Conservation (phyloP, 768 basidiomycete genomes). For the Cantharellus anzutake region DNA sequence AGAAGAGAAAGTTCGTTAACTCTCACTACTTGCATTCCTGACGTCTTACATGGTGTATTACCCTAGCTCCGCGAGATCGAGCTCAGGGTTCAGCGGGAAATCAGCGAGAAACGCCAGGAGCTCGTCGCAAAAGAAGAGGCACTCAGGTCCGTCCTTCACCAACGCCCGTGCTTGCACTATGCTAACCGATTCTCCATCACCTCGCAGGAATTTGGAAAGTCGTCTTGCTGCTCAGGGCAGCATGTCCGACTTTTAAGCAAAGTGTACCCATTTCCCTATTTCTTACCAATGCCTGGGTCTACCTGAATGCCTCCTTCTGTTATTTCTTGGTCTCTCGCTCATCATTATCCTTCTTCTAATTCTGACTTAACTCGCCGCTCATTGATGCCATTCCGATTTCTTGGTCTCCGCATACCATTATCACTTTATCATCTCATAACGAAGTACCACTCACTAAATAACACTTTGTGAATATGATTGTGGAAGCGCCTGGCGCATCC, state of each 20-base stretch:
- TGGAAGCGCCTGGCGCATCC: background rate
- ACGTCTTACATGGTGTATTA: slow-evolving; percentile 7
- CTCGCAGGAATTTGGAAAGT: slow-evolving; percentile 62
- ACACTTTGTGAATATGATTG: background rate
- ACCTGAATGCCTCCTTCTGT: background rate
- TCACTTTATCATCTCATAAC: background rate
- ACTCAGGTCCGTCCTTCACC: slow-evolving; percentile 35
- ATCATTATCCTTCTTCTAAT: too few relatives aligned
- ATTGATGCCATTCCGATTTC: background rate
- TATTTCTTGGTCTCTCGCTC: too few relatives aligned
- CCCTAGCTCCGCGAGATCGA: slow-evolving; percentile 85
- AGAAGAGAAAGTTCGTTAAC: slow-evolving; percentile 61
- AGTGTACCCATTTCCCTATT: background rate
- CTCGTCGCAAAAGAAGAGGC: slow-evolving; percentile 91
- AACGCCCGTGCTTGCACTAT: background rate
- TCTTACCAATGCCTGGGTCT: background rate
- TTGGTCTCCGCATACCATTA: background rate
- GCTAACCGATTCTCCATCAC: background rate
- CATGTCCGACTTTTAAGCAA: slow-evolving; percentile 43
- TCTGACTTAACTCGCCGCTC: background rate
- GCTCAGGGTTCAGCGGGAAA: slow-evolving; percentile 92
- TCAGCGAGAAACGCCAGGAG: slow-evolving; percentile 94
- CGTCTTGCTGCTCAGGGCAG: slow-evolving; percentile 80
- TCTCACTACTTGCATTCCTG: background rate
- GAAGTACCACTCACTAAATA: background rate